Percentiles rank a stretch among this genome's conserved stretches.
These are phyloP conservation scores for Lactarius sp. DNA, from an alignment of 768 basidiomycete species.

Conservation along the genomic window DNA sequence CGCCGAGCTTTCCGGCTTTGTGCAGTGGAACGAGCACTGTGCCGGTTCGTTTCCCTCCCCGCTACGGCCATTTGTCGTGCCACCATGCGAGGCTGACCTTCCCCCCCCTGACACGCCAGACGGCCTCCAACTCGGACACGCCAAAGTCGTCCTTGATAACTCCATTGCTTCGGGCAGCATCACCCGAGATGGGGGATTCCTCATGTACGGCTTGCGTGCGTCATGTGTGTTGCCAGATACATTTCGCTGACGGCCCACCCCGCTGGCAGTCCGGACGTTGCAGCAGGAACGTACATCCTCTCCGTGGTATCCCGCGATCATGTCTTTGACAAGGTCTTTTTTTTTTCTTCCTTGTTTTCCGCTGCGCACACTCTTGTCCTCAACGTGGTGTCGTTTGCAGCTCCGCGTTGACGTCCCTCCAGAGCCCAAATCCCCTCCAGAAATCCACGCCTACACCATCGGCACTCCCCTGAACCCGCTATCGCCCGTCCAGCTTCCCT, in stretches of 20 bases:
- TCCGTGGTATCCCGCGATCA: conserved; percentile 64
- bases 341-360: neutral
- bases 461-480: conserved; percentile 66
- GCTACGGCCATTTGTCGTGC: neutral
- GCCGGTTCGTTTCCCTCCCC: conserved; percentile 37
- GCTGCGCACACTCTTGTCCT: neutral
- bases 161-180: conserved; percentile 51
- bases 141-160: conserved; percentile 58
- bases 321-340: conserved; percentile 60
- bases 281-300: conserved; percentile 63
- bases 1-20: conserved; percentile 53
- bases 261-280: conserved; percentile 53
- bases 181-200: conserved; percentile 54
- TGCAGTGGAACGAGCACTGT: conserved; percentile 72
- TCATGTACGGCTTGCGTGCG: conserved; percentile 46
- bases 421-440: conserved; percentile 39
- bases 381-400: conserved; percentile 35
- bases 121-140: conserved; percentile 42
- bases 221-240: neutral
- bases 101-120: conserved; percentile 21
- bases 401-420: conserved; percentile 58
- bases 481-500: conserved; percentile 48
- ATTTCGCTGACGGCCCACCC: conserved; percentile 8
- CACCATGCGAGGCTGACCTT: conserved; percentile 16
- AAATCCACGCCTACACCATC: conserved; percentile 58